Evolutionary conservation across 2,329 filamentous ascomycete genomes (phyloP), one percentile per base, ranked within the genome.

Genomic region (Aureobasidium zeae): DNA sequence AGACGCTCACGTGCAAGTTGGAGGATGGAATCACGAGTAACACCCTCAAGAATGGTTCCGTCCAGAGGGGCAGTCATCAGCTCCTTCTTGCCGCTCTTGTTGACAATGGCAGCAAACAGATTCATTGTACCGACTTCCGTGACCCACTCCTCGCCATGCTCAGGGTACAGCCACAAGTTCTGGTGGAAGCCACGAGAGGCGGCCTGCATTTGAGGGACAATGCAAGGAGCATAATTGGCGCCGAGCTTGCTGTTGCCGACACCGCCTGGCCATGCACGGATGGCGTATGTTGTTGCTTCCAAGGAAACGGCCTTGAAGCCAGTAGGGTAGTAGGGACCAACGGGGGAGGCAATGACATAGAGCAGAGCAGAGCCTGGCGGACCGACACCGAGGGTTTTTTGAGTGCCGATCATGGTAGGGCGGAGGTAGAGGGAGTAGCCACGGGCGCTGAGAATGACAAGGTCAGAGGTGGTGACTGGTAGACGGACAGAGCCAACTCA

Each of bases 61-160:
- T 98, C 91, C 11, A 98, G 74, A 17, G 91, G 91, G 26, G 89
- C 86, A n/a, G 91, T 98, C 56, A 95, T 64, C 42, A 98, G 76
- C 70, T 95, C 88, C 59, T 88, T 89, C 68, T 88, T 76, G 6
- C 89, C 91, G 10, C 86, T 91, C 63, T 84, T 74, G 70, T 93
- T 79, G 68, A 79, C 79, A 55, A 96, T 67, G 30, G 83, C 88
- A 22, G 83, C 81, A 58, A 96, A 98, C 62, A 98, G 79, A 68
- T 98, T 98, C 91, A 98, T 98, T 46, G 91, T 96, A 57, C 91
- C 91, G 45, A 95, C 91, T 67, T 98, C 91, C 34, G 91, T 98
- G 47, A 96, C 81, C 58, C 82, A 94, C 63, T 96, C 86, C 65
- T 96, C 86, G 9, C 60, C 60, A 4, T 54, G 56, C 33, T 51